phyloP scores from a whole-genome alignment of 2,329 filamentous ascomycete genomes.

The Fusarium tupiense region DNA sequence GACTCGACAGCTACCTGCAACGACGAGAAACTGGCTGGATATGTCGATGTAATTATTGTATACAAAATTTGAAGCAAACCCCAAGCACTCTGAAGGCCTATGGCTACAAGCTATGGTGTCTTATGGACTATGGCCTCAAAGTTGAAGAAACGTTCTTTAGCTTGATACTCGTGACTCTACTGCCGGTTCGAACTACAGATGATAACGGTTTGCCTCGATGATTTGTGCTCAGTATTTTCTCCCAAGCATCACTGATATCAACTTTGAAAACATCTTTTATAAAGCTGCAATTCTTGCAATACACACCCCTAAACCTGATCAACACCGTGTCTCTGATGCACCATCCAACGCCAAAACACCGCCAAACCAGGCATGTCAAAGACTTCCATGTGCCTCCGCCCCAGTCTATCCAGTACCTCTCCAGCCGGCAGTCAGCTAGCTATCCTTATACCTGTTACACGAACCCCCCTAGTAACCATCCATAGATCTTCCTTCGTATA shows the following conservation, averaged over 20 bases:
- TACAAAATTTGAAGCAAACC: not conserved
- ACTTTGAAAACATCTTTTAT: not conserved
- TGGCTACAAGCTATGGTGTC: not conserved
- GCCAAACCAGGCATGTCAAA: conserved; percentile 30
- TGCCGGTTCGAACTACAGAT: not conserved
- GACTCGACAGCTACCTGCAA: not conserved
- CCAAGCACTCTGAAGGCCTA: no score
- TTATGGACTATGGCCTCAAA: not conserved
- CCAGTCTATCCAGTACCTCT: conserved; percentile 28
- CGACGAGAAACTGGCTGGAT: not conserved
- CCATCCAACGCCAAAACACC: conserved; percentile 44
- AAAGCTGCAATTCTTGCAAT: conserved; percentile 17
- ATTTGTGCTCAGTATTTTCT: not conserved
- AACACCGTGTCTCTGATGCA: conserved; percentile 44
- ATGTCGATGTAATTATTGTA: no score
- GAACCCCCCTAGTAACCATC: not conserved
- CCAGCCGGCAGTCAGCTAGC: conserved; percentile 4
- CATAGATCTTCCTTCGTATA: conserved; percentile 4
- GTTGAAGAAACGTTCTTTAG: not conserved
- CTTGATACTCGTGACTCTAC: not conserved
- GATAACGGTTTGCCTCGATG: not conserved
- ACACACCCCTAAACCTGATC: conserved; percentile 32
- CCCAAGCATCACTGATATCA: not conserved
- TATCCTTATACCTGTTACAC: conserved; percentile 15
- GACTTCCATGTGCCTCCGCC: conserved; percentile 18